Base-by-base conservation (phyloP, 2,329 filamentous ascomycete genomes). In the Cercospora beticola region DNA sequence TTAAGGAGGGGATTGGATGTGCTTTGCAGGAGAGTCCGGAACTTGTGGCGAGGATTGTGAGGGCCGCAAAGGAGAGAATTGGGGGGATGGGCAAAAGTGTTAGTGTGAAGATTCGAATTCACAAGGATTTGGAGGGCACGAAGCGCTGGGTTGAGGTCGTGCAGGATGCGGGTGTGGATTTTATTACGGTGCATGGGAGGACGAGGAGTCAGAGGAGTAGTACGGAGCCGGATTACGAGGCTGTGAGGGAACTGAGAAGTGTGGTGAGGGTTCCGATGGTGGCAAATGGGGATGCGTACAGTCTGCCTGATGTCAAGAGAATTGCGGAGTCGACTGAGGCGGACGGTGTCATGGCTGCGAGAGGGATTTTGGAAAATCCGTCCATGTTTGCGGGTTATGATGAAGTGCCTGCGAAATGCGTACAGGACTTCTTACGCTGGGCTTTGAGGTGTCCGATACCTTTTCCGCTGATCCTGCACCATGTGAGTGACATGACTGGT, bases 101-200 rank as follows among this genome's bases (percentile, higher is more conserved):
- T 12, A 91, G 88, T 76, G 87, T 91, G 71, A 92, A 92, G 80
- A 91, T 92, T 52, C 82, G 90, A 3, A 85, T 92, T 6, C 89
- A 91, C 75, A 85, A 85, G 59, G 88, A 92, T 75, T 74, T 91
- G 10, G 82, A 68, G 23, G 73, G 81, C 40, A 84, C 83, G 0
- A 83, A 89, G 65, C 86, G 88, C 74, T 91, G 89, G 74, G 83
- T 92, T 64, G 83, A 85, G 65, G 86, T 86, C 0, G 87, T 92
- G 8, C 82, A 91, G 58, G 85, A 84, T 1, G 84, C 87, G 2
- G 82, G 86, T 31, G 85, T 90, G 62, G 89, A 91, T 81, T 92
- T 88, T 82, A 81, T 92, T 65, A 91, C 89, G 43, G 88, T 92
- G 65, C 90, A 92, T 77, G 89, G 89, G 3, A 84, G 90, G n/a